Conservation (phyloP, 371 early-diverging fungal species). For the Mortierella sp. region DNA sequence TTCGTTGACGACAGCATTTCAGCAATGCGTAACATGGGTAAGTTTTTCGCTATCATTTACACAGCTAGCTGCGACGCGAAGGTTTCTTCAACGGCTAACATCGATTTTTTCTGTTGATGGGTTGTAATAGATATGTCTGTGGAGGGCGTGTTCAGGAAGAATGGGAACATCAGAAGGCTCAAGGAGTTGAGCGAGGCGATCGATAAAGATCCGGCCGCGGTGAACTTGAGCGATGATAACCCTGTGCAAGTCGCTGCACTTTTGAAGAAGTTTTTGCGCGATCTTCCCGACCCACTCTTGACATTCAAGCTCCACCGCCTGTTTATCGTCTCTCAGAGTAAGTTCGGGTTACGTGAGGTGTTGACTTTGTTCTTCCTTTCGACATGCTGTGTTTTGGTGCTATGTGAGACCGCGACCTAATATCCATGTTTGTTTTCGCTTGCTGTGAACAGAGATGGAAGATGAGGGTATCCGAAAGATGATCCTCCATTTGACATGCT, state of each 20-base stretch:
- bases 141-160: conserved; percentile 98
- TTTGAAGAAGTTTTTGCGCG: conserved; percentile 94
- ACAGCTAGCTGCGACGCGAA: no score
- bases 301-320: conserved; percentile 88
- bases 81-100: background rate
- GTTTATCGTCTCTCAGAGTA: conserved; percentile 86
- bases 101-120: background rate
- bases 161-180: conserved; percentile 94
- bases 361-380: conserved; percentile 3
- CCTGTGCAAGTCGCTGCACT: conserved; percentile 95
- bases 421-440: background rate
- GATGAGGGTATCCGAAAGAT: conserved; percentile 64
- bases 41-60: conserved; percentile 19
- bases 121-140: conserved; percentile 78
- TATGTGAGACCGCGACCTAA: background rate
- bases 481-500: conserved; percentile 82
- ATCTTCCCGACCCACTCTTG: conserved; percentile 94
- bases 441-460: conserved; percentile 59
- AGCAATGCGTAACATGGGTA: conserved; percentile 86
- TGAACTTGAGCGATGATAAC: conserved; percentile 80
- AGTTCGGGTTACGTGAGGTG: conserved; percentile 18
- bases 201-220: conserved; percentile 78
- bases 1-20: conserved; percentile 89
- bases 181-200: conserved; percentile 80
- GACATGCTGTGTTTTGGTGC: background rate